Base-by-base conservation (phyloP, 1,284 basidiomycete species). In the Trichosporon ovoides region DNA sequence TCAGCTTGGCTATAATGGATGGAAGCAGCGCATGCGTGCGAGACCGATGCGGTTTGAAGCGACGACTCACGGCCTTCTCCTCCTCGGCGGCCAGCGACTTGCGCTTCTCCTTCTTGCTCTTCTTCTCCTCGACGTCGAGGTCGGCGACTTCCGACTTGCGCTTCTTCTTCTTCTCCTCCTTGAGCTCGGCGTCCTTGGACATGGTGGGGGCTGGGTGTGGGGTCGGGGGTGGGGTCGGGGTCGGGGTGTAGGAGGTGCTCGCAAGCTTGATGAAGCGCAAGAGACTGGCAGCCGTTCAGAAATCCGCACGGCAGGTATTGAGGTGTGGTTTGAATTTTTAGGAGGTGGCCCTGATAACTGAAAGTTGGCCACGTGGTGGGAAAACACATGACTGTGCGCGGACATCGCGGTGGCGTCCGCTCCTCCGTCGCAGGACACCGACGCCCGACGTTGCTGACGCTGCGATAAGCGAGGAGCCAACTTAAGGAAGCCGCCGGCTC, bases 31-130 rank as follows among this genome's bases (percentile, higher is more conserved):
- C 19, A 14, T 6, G n/a, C 37, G n/a, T 6, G 19, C 37, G 36
- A n/a, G n/a, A n/a, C n/a, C n/a, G n/a, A n/a, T n/a, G n/a, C n/a
- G n/a, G n/a, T n/a, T n/a, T n/a, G n/a, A n/a, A n/a, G n/a, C 37
- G 14, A 38, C 37, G 24, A 48, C 43, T 48, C 38, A 53, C 52
- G 33, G 70, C 72, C 70, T 76, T 72, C 55, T 70, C 71, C 57
- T 71, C 73, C 52, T 72, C 69, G 19, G 58, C 74, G 28, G 67
- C 76, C 3, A 74, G 65, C 37, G 68, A 71, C 68, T 77, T 78
- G 66, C 76, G 72, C 70, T 80, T 80, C 57, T 76, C 70, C 68
- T 80, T 80, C 71, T 79, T 79, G 58, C 69, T 71, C 69, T 77
- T 79, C 72, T 78, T 77, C 38, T 66, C 70, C 18, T 66, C 70